These are phyloP conservation scores for Chlamydomonas asymmetrica DNA, from an alignment of 139 green algal species.

Conservation along the genomic window DNA sequence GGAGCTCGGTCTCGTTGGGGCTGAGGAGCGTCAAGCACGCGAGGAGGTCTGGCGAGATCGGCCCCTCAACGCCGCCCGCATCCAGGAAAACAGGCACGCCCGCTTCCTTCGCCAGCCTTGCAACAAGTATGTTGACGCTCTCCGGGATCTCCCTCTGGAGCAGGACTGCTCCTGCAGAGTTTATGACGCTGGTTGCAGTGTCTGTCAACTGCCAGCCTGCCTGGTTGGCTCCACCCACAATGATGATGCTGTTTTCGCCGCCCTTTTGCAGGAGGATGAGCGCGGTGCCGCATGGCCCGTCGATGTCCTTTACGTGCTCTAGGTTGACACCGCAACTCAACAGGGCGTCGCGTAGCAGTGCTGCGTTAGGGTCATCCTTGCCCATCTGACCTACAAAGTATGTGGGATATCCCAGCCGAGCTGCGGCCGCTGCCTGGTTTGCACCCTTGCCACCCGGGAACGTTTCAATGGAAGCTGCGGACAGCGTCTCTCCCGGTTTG, in stretches of 20 bases:
- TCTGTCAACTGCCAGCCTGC: slow-evolving; percentile 23
- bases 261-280: slow-evolving; percentile 79
- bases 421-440: slow-evolving; percentile 88
- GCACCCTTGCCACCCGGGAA: slow-evolving; percentile 77
- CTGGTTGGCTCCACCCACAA: slow-evolving; percentile 79
- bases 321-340: slow-evolving; percentile 53
- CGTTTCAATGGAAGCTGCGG: slow-evolving; percentile 54
- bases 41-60: slow-evolving; percentile 64
- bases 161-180: slow-evolving; percentile 69
- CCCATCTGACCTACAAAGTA: slow-evolving; percentile 79
- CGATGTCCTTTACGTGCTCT: slow-evolving; percentile 51
- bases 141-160: slow-evolving; percentile 89
- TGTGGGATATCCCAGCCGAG: slow-evolving; percentile 72
- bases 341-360: slow-evolving; percentile 58
- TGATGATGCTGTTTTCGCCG: slow-evolving; percentile 89
- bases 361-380: slow-evolving; percentile 69
- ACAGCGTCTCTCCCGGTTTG: slow-evolving; percentile 77
- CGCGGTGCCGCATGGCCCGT: slow-evolving; percentile 73
- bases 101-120: slow-evolving; percentile 56
- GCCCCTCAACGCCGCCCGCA: slow-evolving; percentile 74
- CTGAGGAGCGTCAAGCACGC: slow-evolving; percentile 66
- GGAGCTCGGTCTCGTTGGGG: slow-evolving; percentile 92
- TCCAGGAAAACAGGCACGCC: slow-evolving; percentile 85
- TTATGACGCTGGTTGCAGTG: slow-evolving; percentile 8
- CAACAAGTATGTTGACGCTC: slow-evolving; percentile 70